Evolutionary conservation across 805 yeast genomes (phyloP).

Genomic region (Kuraishia floccosa): DNA sequence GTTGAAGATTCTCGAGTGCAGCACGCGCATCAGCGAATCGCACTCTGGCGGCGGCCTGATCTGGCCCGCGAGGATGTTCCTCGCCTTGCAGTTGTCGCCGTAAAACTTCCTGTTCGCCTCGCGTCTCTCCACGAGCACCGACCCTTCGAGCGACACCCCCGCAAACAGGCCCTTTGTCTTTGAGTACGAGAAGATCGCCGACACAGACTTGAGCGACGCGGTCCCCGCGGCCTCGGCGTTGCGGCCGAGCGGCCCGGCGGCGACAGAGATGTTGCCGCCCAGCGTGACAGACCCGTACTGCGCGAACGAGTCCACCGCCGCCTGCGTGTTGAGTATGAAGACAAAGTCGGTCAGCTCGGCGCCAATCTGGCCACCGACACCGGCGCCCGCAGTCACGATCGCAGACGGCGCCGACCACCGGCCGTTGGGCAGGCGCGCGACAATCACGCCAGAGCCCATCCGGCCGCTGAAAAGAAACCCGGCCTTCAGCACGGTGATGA

Average conservation of each 20-base stretch:
- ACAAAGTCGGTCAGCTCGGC: constrained; percentile 95
- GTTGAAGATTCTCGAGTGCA: constrained; percentile 75
- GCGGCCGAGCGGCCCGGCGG: constrained; percentile 97
- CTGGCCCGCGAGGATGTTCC: constrained; percentile 70
- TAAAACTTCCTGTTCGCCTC: constrained; percentile 95
- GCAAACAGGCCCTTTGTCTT: constrained; percentile 96
- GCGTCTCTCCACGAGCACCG: constrained; percentile 92
- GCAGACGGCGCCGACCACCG: constrained; percentile 98
- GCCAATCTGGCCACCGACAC: constrained; percentile 97
- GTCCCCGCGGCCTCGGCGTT: constrained; percentile 97
- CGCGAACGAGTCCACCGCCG: constrained; percentile 90
- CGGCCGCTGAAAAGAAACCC: constrained; percentile 94
- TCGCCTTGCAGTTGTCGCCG: constrained; percentile 83
- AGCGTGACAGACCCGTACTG: constrained; percentile 89
- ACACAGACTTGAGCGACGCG: constrained; percentile 76
- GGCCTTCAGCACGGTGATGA: constrained; percentile 91
- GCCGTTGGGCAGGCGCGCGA: constrained; percentile 90
- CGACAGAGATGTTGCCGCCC: constrained; percentile 91
- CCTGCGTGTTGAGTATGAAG: constrained; percentile 73
- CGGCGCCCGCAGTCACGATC: constrained; percentile 93
- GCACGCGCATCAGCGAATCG: constrained; percentile 75
- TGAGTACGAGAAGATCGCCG: constrained; percentile 89
- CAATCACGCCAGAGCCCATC: constrained; percentile 95
- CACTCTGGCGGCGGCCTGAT: constrained; percentile 91
- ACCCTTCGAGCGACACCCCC: constrained; percentile 94